A percentile compares a stretch with the other conserved stretches of the same genome.
Evolutionary conservation across 805 yeast genomes (phyloP).

Genomic region (Wickerhamiella musiphila): DNA sequence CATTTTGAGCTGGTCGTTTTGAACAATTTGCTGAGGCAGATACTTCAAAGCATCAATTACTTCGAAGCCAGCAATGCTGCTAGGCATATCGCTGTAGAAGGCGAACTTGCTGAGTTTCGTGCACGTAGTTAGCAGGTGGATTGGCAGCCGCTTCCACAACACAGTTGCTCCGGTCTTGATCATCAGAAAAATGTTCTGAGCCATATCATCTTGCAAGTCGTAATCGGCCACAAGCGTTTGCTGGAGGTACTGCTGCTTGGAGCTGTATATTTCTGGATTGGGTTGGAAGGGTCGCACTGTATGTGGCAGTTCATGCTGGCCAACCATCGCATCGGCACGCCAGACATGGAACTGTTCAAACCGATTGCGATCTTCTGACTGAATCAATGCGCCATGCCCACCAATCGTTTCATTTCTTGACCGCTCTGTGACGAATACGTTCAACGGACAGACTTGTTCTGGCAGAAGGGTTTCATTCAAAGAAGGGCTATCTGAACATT

Average conservation of each 20-base stretch:
- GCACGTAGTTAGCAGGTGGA: constrained; percentile 23
- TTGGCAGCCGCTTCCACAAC: constrained; percentile 23
- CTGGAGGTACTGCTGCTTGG: constrained; percentile 1
- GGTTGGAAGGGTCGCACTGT: constrained; percentile 1
- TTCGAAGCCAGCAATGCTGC: constrained; percentile 19
- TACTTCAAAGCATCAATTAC: constrained; percentile 20
- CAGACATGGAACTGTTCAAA: constrained; percentile 4
- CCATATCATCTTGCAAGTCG: too few species aligned
- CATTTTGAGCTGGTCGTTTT: constrained; percentile 14
- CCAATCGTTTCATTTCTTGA: too few species aligned
- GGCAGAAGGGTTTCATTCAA: too few species aligned
- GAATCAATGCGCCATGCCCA: too few species aligned
- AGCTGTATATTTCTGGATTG: not conserved
- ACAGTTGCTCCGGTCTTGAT: constrained; percentile 24
- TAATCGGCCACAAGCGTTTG: constrained; percentile 2
- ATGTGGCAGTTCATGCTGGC: not conserved
- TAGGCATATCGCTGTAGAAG: constrained; percentile 22
- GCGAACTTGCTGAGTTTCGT: constrained; percentile 22
- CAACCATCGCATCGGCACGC: constrained; percentile 2
- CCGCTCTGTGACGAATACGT: too few species aligned
- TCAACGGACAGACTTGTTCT: too few species aligned
- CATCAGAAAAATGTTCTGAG: constrained; percentile 21
- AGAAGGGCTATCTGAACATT: too few species aligned
- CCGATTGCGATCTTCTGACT: constrained; percentile 2
- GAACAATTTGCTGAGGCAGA: constrained; percentile 12